Evolutionary conservation across 1,139 yeast genomes (phyloP).

Genomic region (Kurtzmaniella quercitrusa): DNA sequence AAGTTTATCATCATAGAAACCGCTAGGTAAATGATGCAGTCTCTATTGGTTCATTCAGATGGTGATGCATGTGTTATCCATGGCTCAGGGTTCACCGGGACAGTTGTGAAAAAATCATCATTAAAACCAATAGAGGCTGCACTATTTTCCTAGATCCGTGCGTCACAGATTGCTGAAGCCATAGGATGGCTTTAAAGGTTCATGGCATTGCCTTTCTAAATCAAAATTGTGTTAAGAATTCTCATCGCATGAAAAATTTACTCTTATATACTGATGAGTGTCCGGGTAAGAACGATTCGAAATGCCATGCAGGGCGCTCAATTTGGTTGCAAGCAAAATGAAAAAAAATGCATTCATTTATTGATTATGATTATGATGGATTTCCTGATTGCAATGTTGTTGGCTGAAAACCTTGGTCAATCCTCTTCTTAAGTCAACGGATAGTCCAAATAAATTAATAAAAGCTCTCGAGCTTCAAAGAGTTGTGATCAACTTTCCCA

Average conservation of each 20-base stretch:
- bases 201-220: not conserved
- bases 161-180: not conserved
- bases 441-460: not conserved
- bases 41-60: constrained; percentile 48
- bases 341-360: too few species aligned
- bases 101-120: constrained; percentile 44
- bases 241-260: not conserved
- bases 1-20: constrained; percentile 55
- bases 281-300: not conserved
- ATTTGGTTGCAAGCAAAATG: not conserved
- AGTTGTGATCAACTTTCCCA: too few species aligned
- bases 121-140: constrained; percentile 10
- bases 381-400: too few species aligned
- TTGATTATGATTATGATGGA: too few species aligned
- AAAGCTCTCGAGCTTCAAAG: too few species aligned
- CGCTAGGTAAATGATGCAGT: constrained; percentile 6
- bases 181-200: not conserved
- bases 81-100: constrained; percentile 66
- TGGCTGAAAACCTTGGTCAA: too few species aligned
- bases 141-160: constrained; percentile 2
- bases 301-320: not conserved
- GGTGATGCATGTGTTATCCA: constrained; percentile 87
- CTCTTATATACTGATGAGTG: not conserved
- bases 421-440: not conserved
- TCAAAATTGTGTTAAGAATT: not conserved